These are phyloP conservation scores for Podila epicladia DNA, from an alignment of 192 early-diverging fungal species.

Conservation along the genomic window DNA sequence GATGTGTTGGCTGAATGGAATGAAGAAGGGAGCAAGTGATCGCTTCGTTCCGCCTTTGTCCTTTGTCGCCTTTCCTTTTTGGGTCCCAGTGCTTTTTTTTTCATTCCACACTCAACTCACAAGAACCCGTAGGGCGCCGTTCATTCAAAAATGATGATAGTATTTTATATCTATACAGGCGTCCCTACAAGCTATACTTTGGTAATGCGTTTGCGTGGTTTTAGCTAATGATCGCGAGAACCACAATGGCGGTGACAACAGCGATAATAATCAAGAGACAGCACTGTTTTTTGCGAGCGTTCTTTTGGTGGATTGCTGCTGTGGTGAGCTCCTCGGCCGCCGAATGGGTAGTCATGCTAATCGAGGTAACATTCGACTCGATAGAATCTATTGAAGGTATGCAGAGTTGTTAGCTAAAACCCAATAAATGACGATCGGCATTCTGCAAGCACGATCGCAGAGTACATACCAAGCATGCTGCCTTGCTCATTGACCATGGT, in stretches of 20 bases:
- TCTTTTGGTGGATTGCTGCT: slow-evolving; percentile 84
- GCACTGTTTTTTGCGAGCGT: slow-evolving; percentile 83
- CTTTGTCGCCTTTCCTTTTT: too few species aligned
- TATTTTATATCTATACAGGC: not conserved
- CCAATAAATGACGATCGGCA: too few species aligned
- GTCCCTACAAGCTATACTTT: not conserved
- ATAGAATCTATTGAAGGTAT: slow-evolving; percentile 80
- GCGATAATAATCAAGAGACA: slow-evolving; percentile 83
- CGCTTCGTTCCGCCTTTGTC: not conserved
- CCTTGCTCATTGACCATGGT: slow-evolving; percentile 98
- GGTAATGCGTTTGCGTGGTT: not conserved
- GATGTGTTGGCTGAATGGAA: not conserved
- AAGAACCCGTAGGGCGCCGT: too few species aligned
- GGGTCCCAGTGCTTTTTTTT: too few species aligned
- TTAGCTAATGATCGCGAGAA: slow-evolving; percentile 42
- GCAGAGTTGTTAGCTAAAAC: not conserved
- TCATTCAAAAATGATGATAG: too few species aligned
- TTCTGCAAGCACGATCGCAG: too few species aligned
- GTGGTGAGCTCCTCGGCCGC: slow-evolving; percentile 82
- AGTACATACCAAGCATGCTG: slow-evolving; percentile 78
- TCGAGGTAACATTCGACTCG: slow-evolving; percentile 90
- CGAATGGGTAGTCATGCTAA: slow-evolving; percentile 79
- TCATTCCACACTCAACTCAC: too few species aligned
- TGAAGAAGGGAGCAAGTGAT: not conserved
- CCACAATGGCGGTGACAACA: slow-evolving; percentile 61